Base-by-base conservation (phyloP, 495 filamentous ascomycete species). In the Collariella sp. region DNA sequence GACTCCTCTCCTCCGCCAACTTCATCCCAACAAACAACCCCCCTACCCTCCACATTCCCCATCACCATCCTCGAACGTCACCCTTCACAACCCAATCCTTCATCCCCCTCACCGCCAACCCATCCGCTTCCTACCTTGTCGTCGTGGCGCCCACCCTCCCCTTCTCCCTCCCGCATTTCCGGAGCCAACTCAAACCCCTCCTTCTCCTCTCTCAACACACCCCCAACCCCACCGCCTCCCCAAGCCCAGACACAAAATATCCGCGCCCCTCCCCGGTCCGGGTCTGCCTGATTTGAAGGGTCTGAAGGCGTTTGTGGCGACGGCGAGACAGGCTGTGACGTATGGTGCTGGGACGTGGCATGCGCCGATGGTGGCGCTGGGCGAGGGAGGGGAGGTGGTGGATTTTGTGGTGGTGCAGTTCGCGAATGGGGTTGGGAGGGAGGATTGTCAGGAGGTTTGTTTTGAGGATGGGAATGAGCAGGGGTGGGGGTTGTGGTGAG, bases 301-400 rank as follows among this genome's bases (percentile, higher is more conserved):
- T 20, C 46, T 91, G 29, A 80, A 74, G 58, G 93, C 89, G 1
- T 97, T 96, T 63, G 64, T 91, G 24, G 91, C 87, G 11, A 79
- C 72, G n/a, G 83, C 84, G 7, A 75, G 80, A 12, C 87, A 94
- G 75, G 91, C 88, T 2, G 87, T 98, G 18, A 96, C 89, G 15
- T 98, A 97, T 70, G 87, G 79, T 12, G 81, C 85, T 15, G 93
- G 88, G 15, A 96, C 89, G 40, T 98, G 94, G 91, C 93, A 98
- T 77, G 90, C 91, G 58, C 93, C 93, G 2, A 97, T 98, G 93
- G 88, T 86, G 15, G 90, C 89, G 42, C 63, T 96, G 19, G 93
- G 91, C 1, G 62, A 71, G 43, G 59, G 74, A 33, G 73, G 79
- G 19, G 78, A 89, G 24, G 84, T 86, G 61, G 26, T 77, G 11